A percentile compares a stretch with the other conserved stretches of the same genome.
phyloP scores from a whole-genome alignment of 176 grass and related monocot species.

The Otatea glauca region DNA sequence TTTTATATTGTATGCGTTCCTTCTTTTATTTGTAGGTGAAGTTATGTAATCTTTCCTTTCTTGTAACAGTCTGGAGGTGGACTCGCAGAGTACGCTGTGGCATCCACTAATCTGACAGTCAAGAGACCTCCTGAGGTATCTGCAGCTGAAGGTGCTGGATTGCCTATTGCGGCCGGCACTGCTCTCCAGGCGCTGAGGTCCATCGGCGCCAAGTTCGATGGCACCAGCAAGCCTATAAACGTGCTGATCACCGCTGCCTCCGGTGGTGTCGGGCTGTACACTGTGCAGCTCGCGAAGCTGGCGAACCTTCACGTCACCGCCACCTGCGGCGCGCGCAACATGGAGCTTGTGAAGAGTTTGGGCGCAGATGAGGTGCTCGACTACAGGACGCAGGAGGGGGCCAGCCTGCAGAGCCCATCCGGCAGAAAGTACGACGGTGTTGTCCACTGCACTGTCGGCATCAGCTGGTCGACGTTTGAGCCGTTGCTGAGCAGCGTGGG shows the following conservation, averaged over 20 bases:
- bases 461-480: slow-evolving; percentile 59
- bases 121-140: slow-evolving; percentile 42
- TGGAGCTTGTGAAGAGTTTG: slow-evolving; percentile 60
- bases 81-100: slow-evolving; percentile 60
- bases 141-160: slow-evolving; percentile 43
- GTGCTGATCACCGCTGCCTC: slow-evolving; percentile 69
- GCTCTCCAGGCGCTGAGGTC: slow-evolving; percentile 48
- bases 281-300: slow-evolving; percentile 60
- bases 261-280: slow-evolving; percentile 56
- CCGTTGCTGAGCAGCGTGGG: slow-evolving; percentile 41
- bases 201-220: slow-evolving; percentile 59
- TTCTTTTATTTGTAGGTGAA: not conserved
- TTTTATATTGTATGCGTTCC: not conserved
- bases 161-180: slow-evolving; percentile 52
- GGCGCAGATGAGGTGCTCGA: slow-evolving; percentile 75
- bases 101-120: slow-evolving; percentile 44
- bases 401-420: slow-evolving; percentile 53
- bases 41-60: not conserved
- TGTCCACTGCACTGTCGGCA: slow-evolving; percentile 56
- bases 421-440: slow-evolving; percentile 65
- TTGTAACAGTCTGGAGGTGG: slow-evolving; percentile 58
- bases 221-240: slow-evolving; percentile 48
- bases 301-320: slow-evolving; percentile 61
- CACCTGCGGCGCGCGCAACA: slow-evolving; percentile 56
- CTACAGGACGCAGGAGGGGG: slow-evolving; percentile 65